Base-by-base conservation (phyloP, 2,329 filamentous ascomycete genomes). In the Fusarium lyarnte region DNA sequence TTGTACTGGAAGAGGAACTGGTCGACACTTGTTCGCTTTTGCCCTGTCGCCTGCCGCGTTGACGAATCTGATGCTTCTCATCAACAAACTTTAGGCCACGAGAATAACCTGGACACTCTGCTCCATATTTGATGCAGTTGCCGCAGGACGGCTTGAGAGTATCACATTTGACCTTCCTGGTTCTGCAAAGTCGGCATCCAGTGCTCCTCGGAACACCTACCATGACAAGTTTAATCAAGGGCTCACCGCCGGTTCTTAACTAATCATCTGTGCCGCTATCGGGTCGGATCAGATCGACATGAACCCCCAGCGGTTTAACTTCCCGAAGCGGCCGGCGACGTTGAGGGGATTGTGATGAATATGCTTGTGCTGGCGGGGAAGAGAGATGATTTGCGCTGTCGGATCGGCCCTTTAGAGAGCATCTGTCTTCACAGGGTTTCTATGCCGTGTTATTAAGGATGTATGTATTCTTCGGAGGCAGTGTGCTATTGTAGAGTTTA, bases 91-190 rank as follows among this genome's bases (percentile, higher is more conserved):
- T 84, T 68, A 79, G 73, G 42, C 68, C 66, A 36, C 79, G 78
- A 49, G 82, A 79, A 66, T 83, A 84, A n/a, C 82, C 83, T 10
- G 82, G 81, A 60, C 82, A 84, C 12, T 76, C 74, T 27, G 75
- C 79, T 39, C 81, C 81, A 63, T 84, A 84, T 57, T 78, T 81
- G 58, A 75, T 65, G 73, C 83, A 84, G 58, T 84, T 84, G 29
- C 74, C 77, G 60, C 83, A 84, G 58, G 75, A 78, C 16, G 85
- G 85, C 16, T 79, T 81, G 27, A 70, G 77, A 74, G 86, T 81
- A 73, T 87, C 85, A 68, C 86, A 87, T 78, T 85, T 82, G 64
- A 84, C 80, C 52, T 80, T 80, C 60, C 83, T 79, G 74, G 79
- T 81, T 64, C 82, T 79, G 75, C 83, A 84, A 42, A 84, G 77